Percentiles rank a stretch among this genome's conserved stretches.
Evolutionary conservation across 768 basidiomycete species (phyloP).

Genomic region (Leccinum subgranulosum): DNA sequence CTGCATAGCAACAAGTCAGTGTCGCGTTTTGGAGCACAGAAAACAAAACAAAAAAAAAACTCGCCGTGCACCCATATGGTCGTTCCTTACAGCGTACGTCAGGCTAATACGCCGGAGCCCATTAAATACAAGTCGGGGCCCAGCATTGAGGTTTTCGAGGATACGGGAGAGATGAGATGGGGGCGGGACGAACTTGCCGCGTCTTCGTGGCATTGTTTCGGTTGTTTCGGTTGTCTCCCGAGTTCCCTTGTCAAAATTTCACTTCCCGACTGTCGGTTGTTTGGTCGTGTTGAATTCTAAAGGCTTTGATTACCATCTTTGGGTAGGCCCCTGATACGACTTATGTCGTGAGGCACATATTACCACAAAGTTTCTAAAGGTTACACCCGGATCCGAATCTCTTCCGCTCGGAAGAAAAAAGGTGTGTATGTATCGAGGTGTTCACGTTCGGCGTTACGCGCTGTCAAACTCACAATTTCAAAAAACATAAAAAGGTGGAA

Average conservation of each 20-base stretch:
- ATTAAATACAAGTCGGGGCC: constrained; percentile 49
- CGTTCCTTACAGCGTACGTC: constrained; percentile 57
- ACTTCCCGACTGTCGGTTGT: neutral
- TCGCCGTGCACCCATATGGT: constrained; percentile 75
- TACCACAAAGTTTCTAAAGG: too few species aligned
- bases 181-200: constrained; percentile 35
- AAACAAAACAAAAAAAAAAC: constrained; percentile 10
- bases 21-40: neutral
- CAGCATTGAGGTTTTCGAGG: constrained; percentile 46
- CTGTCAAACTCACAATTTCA: too few species aligned
- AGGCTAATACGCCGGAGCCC: constrained; percentile 53
- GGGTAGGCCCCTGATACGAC: neutral
- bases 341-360: neutral
- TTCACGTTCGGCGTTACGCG: neutral
- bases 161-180: constrained; percentile 56
- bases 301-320: neutral
- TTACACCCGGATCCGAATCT: neutral
- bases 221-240: neutral
- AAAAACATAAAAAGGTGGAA: too few species aligned
- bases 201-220: constrained; percentile 28
- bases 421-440: neutral
- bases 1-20: constrained; percentile 32
- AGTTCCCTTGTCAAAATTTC: neutral
- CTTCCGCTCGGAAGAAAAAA: too few species aligned
- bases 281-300: constrained; percentile 10